Conservation (phyloP, 169 alveolate species). For the Plasmodium ovale region DNA sequence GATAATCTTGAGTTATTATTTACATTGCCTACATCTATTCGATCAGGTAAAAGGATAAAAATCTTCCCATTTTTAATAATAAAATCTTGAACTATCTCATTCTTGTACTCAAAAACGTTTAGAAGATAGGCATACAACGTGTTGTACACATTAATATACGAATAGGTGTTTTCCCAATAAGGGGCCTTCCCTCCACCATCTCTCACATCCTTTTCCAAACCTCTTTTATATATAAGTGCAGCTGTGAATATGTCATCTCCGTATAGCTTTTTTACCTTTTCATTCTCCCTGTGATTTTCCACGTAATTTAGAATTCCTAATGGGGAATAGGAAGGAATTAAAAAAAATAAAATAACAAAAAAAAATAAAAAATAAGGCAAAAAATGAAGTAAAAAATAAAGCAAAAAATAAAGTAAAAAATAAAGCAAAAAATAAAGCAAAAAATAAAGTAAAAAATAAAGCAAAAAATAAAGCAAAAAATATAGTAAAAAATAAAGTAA, state of each 20-base stretch:
- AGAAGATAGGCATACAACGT: slow-evolving; percentile 13
- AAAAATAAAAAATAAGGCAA: neutral
- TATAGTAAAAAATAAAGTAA: too few relatives aligned
- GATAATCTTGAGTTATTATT: slow-evolving; percentile 16
- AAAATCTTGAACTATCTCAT: slow-evolving; percentile 59
- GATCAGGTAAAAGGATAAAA: slow-evolving; percentile 20
- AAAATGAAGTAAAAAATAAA: neutral
- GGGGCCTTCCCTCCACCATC: neutral
- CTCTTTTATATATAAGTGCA: slow-evolving; percentile 24
- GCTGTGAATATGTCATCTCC: slow-evolving; percentile 40
- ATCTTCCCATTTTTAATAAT: slow-evolving; percentile 34
- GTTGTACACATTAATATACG: slow-evolving; percentile 44
- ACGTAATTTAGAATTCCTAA: slow-evolving; percentile 37
- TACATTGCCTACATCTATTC: slow-evolving; percentile 60
- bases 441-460: too few relatives aligned
- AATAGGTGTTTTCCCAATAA: slow-evolving; percentile 15
- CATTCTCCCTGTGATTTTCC: slow-evolving; percentile 50
- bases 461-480: too few relatives aligned
- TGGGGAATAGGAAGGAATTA: neutral
- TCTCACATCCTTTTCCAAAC: too few relatives aligned
- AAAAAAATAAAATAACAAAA: neutral
- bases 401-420: neutral
- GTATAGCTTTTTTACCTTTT: slow-evolving; percentile 44
- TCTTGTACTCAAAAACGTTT: slow-evolving; percentile 40
- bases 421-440: neutral